phyloP scores from a whole-genome alignment of 192 early-diverging fungal species.

The Entomortierella beljakovae region DNA sequence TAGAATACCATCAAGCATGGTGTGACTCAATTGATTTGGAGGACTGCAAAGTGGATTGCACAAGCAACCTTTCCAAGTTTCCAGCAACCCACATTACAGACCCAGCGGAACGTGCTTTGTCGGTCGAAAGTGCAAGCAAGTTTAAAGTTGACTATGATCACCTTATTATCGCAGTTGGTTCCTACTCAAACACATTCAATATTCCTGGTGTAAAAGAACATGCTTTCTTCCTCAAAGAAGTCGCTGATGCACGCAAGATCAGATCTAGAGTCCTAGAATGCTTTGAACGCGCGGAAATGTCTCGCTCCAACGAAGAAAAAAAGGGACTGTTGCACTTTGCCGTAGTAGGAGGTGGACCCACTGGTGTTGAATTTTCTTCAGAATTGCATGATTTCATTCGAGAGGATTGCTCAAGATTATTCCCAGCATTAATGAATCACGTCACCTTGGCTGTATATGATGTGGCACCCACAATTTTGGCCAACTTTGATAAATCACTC shows the following conservation, averaged over 20 bases:
- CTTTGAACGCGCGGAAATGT: slow-evolving; percentile 82
- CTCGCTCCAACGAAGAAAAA: slow-evolving; percentile 71
- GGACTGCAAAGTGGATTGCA: slow-evolving; percentile 32
- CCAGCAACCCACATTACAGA: slow-evolving; percentile 12
- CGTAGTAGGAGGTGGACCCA: slow-evolving; percentile 91
- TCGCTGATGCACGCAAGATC: slow-evolving; percentile 86
- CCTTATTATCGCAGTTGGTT: slow-evolving; percentile 85
- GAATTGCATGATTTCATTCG: slow-evolving; percentile 79
- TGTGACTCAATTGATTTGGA: slow-evolving; percentile 59
- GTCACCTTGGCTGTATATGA: slow-evolving; percentile 81
- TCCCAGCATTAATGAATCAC: slow-evolving; percentile 71
- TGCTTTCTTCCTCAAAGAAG: slow-evolving; percentile 88
- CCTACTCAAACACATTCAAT: slow-evolving; percentile 85
- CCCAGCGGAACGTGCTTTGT: slow-evolving; percentile 53
- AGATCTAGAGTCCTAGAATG: slow-evolving; percentile 83
- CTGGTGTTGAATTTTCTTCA: slow-evolving; percentile 60
- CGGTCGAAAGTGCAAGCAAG: slow-evolving; percentile 52
- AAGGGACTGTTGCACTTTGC: slow-evolving; percentile 81
- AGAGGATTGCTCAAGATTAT: slow-evolving; percentile 82
- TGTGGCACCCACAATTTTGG: slow-evolving; percentile 82
- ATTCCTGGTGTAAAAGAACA: slow-evolving; percentile 88
- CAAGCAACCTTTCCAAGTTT: slow-evolving; percentile 20
- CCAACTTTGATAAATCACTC: slow-evolving; percentile 79
- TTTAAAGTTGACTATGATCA: slow-evolving; percentile 80
- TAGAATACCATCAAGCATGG: slow-evolving; percentile 76